phyloP scores from a whole-genome alignment of 129 eudicot species.

The Erigeron canadensis region DNA sequence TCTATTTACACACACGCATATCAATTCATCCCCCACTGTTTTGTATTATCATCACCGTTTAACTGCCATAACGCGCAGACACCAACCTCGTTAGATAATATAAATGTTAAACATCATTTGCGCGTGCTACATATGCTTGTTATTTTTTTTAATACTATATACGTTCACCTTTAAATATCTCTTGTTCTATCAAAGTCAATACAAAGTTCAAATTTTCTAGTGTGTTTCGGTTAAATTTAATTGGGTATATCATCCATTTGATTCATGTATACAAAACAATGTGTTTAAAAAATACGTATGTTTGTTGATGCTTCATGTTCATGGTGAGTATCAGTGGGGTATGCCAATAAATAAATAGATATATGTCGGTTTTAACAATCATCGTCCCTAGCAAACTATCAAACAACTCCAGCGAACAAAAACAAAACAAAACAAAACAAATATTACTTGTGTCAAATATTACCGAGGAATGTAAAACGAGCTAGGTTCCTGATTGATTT shows the following conservation, averaged over 20 bases:
- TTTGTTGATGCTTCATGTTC: not conserved
- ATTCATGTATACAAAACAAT: not conserved
- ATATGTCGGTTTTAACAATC: not conserved
- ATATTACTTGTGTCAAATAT: not conserved
- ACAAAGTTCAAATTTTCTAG: no score
- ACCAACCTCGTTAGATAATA: no score
- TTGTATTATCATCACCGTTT: no score
- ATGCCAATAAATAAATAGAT: not conserved
- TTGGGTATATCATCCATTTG: not conserved
- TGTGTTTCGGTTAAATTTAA: not conserved
- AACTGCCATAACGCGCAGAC: no score
- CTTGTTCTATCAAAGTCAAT: no score
- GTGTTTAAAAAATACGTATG: not conserved
- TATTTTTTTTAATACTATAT: no score
- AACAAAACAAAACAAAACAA: not conserved
- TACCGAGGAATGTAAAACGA: not conserved
- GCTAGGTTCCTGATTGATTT: not conserved
- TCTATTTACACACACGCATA: no score
- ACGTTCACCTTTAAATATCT: no score
- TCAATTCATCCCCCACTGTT: no score
- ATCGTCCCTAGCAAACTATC: no score
- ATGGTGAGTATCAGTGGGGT: not conserved
- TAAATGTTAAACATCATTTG: no score
- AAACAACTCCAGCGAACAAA: not conserved
- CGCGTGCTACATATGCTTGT: no score